These are phyloP conservation scores for Cyclotella cryptica DNA, from an alignment of 108 stramenopile genomes.

Conservation along the genomic window DNA sequence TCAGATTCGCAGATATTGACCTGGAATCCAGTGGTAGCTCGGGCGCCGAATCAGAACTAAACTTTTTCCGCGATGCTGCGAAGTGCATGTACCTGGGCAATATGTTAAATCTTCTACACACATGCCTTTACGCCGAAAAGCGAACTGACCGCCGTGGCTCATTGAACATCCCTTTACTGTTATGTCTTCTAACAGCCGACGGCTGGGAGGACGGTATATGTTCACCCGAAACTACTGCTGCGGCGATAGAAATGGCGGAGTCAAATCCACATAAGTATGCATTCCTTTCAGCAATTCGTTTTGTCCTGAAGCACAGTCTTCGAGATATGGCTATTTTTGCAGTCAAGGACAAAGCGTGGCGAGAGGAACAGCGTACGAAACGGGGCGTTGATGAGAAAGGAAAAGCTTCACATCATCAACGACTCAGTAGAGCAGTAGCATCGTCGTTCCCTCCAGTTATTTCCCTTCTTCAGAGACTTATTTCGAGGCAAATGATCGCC, in stretches of 20 bases:
- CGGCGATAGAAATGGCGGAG: conserved; percentile 4
- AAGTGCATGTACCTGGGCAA: conserved; percentile 79
- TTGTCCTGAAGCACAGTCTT: conserved; percentile 68
- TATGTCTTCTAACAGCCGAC: conserved; percentile 36
- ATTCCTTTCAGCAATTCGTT: conserved; percentile 64
- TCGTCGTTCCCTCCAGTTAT: conserved; percentile 73
- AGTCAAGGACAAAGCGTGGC: conserved; percentile 11
- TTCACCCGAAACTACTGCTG: conserved; percentile 1
- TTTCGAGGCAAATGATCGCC: conserved; percentile 54
- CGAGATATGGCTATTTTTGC: conserved; percentile 55
- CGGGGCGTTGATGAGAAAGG: neutral
- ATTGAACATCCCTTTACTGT: conserved; percentile 73
- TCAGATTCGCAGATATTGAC: conserved; percentile 22
- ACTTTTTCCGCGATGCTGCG: conserved; percentile 29
- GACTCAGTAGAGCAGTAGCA: conserved; percentile 66
- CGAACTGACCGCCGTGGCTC: conserved; percentile 60
- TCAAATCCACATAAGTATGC: conserved; percentile 11
- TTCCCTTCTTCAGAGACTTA: conserved; percentile 66
- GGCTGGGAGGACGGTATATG: conserved; percentile 51
- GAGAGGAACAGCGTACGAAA: conserved; percentile 12
- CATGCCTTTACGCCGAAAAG: conserved; percentile 80
- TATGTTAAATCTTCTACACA: conserved; percentile 62
- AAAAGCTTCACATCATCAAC: conserved; percentile 27
- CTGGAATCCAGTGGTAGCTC: neutral
- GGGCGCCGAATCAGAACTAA: neutral